A percentile compares a stretch with the other conserved stretches of the same genome.
Evolutionary conservation across 805 yeast species (phyloP).

Genomic region (Saccharomycopsis olivae): DNA sequence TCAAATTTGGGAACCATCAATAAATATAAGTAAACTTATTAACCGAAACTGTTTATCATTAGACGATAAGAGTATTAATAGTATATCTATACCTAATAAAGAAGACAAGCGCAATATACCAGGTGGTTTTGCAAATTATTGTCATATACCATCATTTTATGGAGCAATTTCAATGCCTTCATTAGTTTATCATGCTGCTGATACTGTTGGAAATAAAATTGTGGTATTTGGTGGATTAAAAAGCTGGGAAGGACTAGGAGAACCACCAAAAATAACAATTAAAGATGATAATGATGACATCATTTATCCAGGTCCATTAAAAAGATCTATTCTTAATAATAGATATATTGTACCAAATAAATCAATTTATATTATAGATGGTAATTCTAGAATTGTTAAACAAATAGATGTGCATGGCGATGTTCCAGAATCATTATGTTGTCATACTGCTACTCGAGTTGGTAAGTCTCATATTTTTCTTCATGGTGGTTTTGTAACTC

Average conservation of each 20-base stretch:
- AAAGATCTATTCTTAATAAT: constrained; percentile 29
- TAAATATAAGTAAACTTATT: not conserved
- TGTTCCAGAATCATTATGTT: constrained; percentile 37
- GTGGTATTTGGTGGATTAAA: constrained; percentile 5
- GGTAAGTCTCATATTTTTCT: constrained; percentile 46
- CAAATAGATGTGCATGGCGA: constrained; percentile 29
- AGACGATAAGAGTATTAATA: not conserved
- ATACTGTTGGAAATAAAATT: not conserved
- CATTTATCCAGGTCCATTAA: constrained; percentile 33
- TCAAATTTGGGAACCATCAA: not conserved
- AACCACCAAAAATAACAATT: not conserved
- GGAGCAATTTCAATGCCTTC: not conserved
- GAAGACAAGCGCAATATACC: not conserved
- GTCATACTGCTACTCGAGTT: constrained; percentile 37
- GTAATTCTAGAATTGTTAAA: constrained; percentile 28
- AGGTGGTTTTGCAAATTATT: constrained; percentile 2
- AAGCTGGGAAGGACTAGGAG: too few species aligned
- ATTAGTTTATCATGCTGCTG: constrained; percentile 4
- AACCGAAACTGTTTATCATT: not conserved
- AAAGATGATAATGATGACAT: not conserved
- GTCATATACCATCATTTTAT: constrained; percentile 1
- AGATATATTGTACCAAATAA: constrained; percentile 32
- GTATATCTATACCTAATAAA: not conserved
- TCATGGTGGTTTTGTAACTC: constrained; percentile 56
- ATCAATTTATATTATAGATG: constrained; percentile 28